Evolutionary conservation across 2,329 filamentous ascomycete genomes (phyloP).

Genomic region (Bisporella sp.): DNA sequence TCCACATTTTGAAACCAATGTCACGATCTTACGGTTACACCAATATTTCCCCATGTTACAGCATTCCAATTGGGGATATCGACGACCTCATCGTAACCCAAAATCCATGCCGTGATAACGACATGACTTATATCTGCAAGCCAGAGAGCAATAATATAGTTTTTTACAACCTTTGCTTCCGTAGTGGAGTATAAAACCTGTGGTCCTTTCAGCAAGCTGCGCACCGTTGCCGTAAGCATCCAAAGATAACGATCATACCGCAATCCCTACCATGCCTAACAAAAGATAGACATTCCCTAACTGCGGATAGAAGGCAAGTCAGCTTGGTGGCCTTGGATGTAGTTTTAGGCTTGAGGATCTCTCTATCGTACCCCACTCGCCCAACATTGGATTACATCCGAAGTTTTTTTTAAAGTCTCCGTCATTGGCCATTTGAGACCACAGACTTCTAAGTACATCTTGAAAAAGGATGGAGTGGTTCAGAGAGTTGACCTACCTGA

Average conservation of each 20-base stretch:
- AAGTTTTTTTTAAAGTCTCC: no score
- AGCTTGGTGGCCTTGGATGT: no score
- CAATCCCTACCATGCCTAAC: slow-evolving; percentile 56
- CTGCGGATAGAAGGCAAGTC: no score
- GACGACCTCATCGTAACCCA: slow-evolving; percentile 48
- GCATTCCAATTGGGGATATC: slow-evolving; percentile 57
- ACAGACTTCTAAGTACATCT: no score
- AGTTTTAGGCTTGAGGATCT: no score
- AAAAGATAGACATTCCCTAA: slow-evolving; percentile 64
- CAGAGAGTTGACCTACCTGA: slow-evolving; percentile 4
- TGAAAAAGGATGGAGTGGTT: no score
- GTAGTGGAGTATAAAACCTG: slow-evolving; percentile 51
- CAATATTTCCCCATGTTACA: slow-evolving; percentile 69
- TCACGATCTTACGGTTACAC: slow-evolving; percentile 43
- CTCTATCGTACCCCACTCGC: no score
- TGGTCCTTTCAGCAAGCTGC: no score
- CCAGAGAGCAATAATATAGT: slow-evolving; percentile 59
- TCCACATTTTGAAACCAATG: not conserved
- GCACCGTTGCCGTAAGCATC: no score
- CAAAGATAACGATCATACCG: slow-evolving; percentile 19
- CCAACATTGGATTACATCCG: no score
- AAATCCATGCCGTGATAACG: slow-evolving; percentile 48
- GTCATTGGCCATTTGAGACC: no score
- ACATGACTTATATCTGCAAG: slow-evolving; percentile 63
- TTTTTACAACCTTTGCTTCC: slow-evolving; percentile 58